Evolutionary conservation across 192 early-diverging fungal species (phyloP).

Genomic region (Rhizophagus clarus): DNA sequence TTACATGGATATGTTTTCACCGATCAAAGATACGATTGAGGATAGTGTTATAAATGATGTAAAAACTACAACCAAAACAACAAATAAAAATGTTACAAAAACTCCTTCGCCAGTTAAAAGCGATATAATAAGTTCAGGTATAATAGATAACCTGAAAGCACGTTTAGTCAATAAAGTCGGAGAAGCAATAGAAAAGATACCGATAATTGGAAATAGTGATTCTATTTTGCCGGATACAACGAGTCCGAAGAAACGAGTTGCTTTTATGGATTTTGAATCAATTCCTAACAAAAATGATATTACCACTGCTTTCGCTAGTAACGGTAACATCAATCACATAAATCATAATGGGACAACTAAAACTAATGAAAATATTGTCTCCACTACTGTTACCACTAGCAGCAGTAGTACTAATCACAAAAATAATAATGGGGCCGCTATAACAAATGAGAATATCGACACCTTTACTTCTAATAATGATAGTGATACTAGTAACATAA

Average conservation of each 20-base stretch:
- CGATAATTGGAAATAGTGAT: too few species aligned
- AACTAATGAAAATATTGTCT: background rate
- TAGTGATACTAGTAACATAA: background rate
- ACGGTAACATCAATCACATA: background rate
- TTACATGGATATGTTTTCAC: slow-evolving; percentile 58
- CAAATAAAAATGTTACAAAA: background rate
- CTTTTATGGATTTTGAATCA: too few species aligned
- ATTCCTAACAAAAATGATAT: too few species aligned
- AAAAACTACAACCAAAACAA: background rate
- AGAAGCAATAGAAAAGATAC: too few species aligned
- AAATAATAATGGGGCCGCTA: background rate
- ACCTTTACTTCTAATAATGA: background rate
- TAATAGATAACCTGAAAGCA: too few species aligned
- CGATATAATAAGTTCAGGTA: background rate
- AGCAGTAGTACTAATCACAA: background rate
- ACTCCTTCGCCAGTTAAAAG: background rate
- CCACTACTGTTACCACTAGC: too few species aligned
- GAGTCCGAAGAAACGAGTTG: too few species aligned
- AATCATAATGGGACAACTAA: background rate
- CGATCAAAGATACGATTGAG: slow-evolving; percentile 35
- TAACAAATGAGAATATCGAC: background rate
- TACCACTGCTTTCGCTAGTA: background rate
- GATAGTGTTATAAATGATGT: background rate
- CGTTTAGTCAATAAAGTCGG: too few species aligned
- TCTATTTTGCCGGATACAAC: too few species aligned